Base-by-base conservation (phyloP, 495 filamentous ascomycete genomes). In the Xylaria grammica region DNA sequence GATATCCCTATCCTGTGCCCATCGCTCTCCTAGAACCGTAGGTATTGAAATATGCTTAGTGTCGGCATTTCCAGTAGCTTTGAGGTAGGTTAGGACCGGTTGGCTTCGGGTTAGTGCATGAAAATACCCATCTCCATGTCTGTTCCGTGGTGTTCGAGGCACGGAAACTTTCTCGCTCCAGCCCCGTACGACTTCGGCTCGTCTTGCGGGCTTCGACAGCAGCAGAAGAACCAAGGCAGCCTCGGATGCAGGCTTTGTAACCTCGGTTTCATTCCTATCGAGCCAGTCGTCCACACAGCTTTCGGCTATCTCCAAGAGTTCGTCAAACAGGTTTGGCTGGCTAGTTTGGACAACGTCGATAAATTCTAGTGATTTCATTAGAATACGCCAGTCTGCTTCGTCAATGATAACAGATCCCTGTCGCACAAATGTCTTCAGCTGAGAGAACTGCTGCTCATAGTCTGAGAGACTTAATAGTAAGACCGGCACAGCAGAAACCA, bases 1-100 rank as follows among this genome's bases (percentile, higher is more conserved):
- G 50, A 90, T 85, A 30, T 74, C 77, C 59, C 55, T 75, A 75
- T 78, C 78, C 1, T 58, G 64, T 10, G 46, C 56, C 82, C 83
- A 85, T 38, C 81, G 74, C 51, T 76, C 73, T 17, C 40, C 36
- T 30, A 74, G 30, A 17, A 68, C 67, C 26, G 70, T 53, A 24
- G 65, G 60, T n/a, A 65, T 67, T 15, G 62, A 40, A 36, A 66
- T 52, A 7, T 29, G 26, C 20, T 56, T 30, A 29, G 49, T 38
- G 5, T 46, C 44, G 19, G 32, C 60, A 46, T 44, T 19, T 27
- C 42, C 51, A 26, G 26, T 56, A 34, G 29, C 27, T 24, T 58
- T 9, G 17, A 57, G 32, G 34, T 57, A 58, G 52, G 38, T 24
- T 11, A 64, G 32, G 26, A 64, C 19, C 4, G 29, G 44, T 4